phyloP scores from a whole-genome alignment of 2,329 filamentous ascomycete genomes.

The Penicillium sp. region DNA sequence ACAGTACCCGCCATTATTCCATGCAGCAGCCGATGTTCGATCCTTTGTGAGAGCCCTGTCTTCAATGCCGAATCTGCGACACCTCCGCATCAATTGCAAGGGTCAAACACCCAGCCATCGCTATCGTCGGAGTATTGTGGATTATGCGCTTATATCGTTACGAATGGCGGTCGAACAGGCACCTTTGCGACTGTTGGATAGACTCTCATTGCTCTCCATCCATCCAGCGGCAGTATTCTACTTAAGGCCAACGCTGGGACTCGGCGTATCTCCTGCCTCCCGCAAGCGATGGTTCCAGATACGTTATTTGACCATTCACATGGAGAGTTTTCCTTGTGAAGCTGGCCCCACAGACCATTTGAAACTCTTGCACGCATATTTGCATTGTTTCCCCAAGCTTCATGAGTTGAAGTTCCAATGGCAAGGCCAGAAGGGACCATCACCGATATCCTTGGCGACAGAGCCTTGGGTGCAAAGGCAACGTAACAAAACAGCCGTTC shows the following conservation, averaged over 20 bases:
- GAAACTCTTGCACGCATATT: constrained; percentile 80
- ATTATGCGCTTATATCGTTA: constrained; percentile 86
- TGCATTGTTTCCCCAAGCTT: constrained; percentile 69
- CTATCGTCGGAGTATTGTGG: constrained; percentile 77
- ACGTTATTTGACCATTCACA: constrained; percentile 70
- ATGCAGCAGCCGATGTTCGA: constrained; percentile 84
- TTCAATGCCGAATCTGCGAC: constrained; percentile 69
- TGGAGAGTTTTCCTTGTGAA: constrained; percentile 66
- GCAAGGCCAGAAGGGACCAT: constrained; percentile 73
- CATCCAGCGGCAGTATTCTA: constrained; percentile 78
- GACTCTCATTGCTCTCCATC: constrained; percentile 72
- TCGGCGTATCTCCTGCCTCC: constrained; percentile 74
- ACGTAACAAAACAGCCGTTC: not conserved
- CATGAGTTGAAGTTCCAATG: constrained; percentile 78
- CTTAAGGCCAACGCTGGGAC: constrained; percentile 73
- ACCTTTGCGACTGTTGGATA: constrained; percentile 66
- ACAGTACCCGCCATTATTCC: constrained; percentile 87
- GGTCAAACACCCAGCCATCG: constrained; percentile 70
- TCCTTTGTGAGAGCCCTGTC: constrained; percentile 79
- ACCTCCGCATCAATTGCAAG: constrained; percentile 77
- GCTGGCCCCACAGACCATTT: constrained; percentile 70
- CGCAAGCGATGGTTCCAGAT: constrained; percentile 78
- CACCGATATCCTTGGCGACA: constrained; percentile 70
- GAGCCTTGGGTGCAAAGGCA: constrained; percentile 65
- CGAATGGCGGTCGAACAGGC: constrained; percentile 80